phyloP scores from a whole-genome alignment of 257 asterid species.

The Perilla frutescens region DNA sequence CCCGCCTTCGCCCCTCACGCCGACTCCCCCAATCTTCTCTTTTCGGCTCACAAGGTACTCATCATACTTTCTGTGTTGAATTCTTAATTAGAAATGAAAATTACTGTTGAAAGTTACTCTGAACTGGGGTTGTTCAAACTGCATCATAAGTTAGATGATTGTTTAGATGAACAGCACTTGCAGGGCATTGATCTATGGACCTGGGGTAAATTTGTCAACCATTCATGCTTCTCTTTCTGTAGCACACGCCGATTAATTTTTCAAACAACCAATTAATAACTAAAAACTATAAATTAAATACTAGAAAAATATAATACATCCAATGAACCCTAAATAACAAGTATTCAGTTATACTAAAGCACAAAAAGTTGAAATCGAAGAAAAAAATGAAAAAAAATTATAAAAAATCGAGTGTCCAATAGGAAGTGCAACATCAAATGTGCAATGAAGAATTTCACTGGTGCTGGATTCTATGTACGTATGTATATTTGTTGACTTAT shows the following conservation, averaged over 20 bases:
- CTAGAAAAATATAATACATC: too few species aligned
- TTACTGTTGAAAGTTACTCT: background rate
- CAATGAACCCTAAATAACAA: too few species aligned
- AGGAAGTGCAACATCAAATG: too few species aligned
- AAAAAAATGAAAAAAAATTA: too few species aligned
- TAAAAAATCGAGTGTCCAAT: too few species aligned
- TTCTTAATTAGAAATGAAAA: background rate
- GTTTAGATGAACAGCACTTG: conserved; percentile 88
- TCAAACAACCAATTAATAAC: too few species aligned
- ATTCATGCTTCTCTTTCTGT: conserved; percentile 88
- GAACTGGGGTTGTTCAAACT: background rate
- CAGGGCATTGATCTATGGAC: conserved; percentile 90
- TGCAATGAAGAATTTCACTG: too few species aligned
- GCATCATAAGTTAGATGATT: conserved; percentile 60
- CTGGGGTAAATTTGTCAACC: conserved; percentile 85
- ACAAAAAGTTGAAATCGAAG: too few species aligned
- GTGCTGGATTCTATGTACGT: too few species aligned
- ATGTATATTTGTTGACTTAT: too few species aligned
- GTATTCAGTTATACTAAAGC: too few species aligned
- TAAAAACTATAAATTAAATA: too few species aligned
- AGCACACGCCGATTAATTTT: conserved; percentile 53
- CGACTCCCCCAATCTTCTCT: conserved; percentile 73
- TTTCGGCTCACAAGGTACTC: conserved; percentile 90
- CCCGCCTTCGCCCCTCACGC: conserved; percentile 42
- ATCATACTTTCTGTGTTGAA: background rate